Evolutionary conservation across 768 basidiomycete species (phyloP).

Genomic region (Panellus pusillus): DNA sequence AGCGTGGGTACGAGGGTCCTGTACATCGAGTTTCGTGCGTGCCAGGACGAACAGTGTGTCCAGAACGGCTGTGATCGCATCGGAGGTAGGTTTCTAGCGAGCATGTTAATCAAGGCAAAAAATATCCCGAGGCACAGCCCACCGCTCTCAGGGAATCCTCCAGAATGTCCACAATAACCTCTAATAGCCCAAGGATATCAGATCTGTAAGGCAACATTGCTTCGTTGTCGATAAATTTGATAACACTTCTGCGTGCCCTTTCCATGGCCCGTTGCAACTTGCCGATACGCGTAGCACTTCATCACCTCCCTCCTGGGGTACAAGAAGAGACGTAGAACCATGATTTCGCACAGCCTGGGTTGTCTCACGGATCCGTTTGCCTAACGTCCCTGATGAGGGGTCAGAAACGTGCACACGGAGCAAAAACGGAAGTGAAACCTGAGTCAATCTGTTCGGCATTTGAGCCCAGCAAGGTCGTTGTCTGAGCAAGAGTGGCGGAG

Average conservation of each 20-base stretch:
- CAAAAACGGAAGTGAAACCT: conserved; percentile 19
- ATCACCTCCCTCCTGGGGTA: conserved; percentile 26
- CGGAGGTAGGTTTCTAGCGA: conserved; percentile 28
- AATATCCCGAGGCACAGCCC: conserved; percentile 9
- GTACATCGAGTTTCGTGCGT: conserved; percentile 38
- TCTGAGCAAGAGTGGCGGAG: conserved; percentile 45
- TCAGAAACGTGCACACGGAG: conserved; percentile 3
- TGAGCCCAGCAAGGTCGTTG: conserved; percentile 39
- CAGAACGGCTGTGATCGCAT: conserved; percentile 43
- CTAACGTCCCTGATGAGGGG: conserved; percentile 17
- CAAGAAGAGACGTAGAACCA: conserved; percentile 16
- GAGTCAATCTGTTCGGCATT: conserved; percentile 21
- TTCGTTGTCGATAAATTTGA: conserved; percentile 45
- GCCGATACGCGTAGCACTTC: conserved; percentile 38
- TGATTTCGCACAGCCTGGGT: conserved; percentile 19
- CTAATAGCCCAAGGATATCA: conserved; percentile 32
- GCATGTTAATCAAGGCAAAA: background rate
- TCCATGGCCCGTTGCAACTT: conserved; percentile 67
- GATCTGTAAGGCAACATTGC: background rate
- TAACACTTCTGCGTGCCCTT: conserved; percentile 49
- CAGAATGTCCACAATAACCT: conserved; percentile 34
- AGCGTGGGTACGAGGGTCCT: conserved; percentile 47
- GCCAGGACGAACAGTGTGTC: conserved; percentile 61
- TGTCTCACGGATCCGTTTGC: conserved; percentile 24
- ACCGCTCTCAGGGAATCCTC: conserved; percentile 33